Percentiles rank a stretch among this genome's conserved stretches.
Conservation (phyloP, 2,329 filamentous ascomycete species). For the Paracoccidioides brasiliensis region DNA sequence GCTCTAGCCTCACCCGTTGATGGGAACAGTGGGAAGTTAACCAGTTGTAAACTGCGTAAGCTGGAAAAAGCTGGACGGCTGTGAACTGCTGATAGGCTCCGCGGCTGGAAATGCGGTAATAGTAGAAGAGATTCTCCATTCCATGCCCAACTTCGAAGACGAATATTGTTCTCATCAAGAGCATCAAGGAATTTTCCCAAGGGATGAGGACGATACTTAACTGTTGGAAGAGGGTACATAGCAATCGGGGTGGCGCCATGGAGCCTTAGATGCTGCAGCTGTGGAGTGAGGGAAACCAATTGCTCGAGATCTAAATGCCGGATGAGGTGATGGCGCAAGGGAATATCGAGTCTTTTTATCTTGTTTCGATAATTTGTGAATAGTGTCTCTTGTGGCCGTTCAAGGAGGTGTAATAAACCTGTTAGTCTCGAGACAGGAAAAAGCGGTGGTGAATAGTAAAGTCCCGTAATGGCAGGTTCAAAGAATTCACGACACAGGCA, state of each 20-base stretch:
- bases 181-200: slow-evolving; percentile 44
- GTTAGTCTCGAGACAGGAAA: slow-evolving; percentile 39
- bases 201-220: not conserved
- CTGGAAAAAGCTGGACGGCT: slow-evolving; percentile 40
- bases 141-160: slow-evolving; percentile 43
- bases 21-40: slow-evolving; percentile 18
- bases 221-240: not conserved
- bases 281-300: slow-evolving; percentile 52
- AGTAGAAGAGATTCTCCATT: slow-evolving; percentile 36
- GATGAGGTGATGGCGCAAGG: slow-evolving; percentile 45
- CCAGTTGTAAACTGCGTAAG: slow-evolving; percentile 24
- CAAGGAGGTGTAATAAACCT: slow-evolving; percentile 41
- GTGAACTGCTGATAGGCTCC: slow-evolving; percentile 43
- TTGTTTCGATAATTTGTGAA: slow-evolving; percentile 56
- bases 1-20: not conserved
- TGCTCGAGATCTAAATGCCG: slow-evolving; percentile 42
- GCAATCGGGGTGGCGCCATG: slow-evolving; percentile 39
- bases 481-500: slow-evolving; percentile 51
- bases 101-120: slow-evolving; percentile 26
- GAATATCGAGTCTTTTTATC: slow-evolving; percentile 55
- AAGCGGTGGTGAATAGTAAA: slow-evolving; percentile 59
- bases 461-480: slow-evolving; percentile 58
- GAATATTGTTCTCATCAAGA: slow-evolving; percentile 39
- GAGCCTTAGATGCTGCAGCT: slow-evolving; percentile 56
- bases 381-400: slow-evolving; percentile 37